A percentile compares a stretch with the other conserved stretches of the same genome.
phyloP scores from a whole-genome alignment of 2,329 filamentous ascomycete species.

The Colletotrichum sansevieriae region DNA sequence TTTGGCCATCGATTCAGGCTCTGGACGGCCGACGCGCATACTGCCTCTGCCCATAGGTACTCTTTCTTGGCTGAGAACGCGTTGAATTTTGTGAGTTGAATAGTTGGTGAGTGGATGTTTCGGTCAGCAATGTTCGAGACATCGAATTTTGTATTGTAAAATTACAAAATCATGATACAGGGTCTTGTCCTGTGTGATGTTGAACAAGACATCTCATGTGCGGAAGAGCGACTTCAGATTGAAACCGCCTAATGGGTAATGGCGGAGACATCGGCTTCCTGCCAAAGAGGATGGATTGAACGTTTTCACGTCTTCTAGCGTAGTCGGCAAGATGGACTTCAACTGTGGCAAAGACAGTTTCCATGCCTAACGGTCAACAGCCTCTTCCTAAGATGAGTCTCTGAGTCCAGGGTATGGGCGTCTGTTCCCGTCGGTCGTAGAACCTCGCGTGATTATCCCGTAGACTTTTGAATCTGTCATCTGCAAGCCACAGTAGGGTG shows the following conservation, averaged over 20 bases:
- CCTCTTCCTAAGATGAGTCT: conserved; percentile 1
- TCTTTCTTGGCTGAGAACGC: background rate
- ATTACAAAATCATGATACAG: conserved; percentile 28
- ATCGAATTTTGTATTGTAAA: conserved; percentile 26
- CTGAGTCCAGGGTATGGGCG: conserved; percentile 4
- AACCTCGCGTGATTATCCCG: conserved; percentile 32
- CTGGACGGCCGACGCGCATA: too few relatives aligned
- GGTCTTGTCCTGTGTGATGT: conserved; percentile 24
- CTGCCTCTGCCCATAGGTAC: background rate
- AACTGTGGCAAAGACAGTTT: background rate
- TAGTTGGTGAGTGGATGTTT: background rate
- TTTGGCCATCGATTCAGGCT: too few relatives aligned
- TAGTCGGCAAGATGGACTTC: background rate
- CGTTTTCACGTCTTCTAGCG: too few relatives aligned
- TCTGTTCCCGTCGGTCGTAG: conserved; percentile 21
- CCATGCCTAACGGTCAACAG: background rate
- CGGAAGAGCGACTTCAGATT: too few relatives aligned
- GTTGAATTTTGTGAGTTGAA: background rate
- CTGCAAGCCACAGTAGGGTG: conserved; percentile 24
- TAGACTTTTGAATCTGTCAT: conserved; percentile 18
- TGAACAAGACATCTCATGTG: background rate
- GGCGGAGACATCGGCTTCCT: background rate
- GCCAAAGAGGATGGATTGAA: background rate
- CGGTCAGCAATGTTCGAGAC: conserved; percentile 15
- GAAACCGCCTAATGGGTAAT: background rate